Conservation (phyloP, 2,329 filamentous ascomycete genomes). For the Juglanconis sp. region DNA sequence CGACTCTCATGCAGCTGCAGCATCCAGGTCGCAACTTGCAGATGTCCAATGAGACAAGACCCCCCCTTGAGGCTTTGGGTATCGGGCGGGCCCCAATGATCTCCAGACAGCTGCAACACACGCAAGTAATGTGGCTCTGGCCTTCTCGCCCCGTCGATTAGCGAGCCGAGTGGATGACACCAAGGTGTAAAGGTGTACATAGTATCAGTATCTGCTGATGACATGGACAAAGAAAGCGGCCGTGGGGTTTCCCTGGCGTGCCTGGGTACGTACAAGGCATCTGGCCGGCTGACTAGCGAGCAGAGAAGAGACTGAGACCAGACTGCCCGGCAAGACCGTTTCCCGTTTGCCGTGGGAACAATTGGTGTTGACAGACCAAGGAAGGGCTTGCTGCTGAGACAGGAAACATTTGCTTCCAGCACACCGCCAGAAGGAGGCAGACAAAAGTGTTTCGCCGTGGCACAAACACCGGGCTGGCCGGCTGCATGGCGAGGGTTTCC, state of each 20-base stretch:
- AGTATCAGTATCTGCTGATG: neutral
- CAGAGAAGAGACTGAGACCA: neutral
- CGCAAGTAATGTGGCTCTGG: neutral
- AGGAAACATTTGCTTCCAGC: neutral
- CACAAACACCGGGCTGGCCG: slow-evolving; percentile 1
- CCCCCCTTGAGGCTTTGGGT: slow-evolving; percentile 16
- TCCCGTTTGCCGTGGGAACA: neutral
- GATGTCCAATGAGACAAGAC: slow-evolving; percentile 14
- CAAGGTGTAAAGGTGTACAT: neutral
- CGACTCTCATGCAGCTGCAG: slow-evolving; percentile 20
- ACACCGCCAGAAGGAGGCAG: slow-evolving; percentile 9
- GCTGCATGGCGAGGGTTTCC: neutral
- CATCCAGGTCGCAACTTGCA: slow-evolving; percentile 18
- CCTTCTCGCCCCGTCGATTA: neutral
- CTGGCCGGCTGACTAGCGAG: neutral
- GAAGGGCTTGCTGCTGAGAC: neutral
- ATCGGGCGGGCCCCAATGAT: slow-evolving; percentile 15
- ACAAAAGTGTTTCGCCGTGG: neutral
- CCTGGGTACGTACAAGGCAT: neutral
- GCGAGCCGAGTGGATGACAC: neutral
- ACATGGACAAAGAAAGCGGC: neutral
- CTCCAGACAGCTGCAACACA: neutral
- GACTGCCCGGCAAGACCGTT: neutral
- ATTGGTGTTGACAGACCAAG: neutral
- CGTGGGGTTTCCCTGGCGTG: neutral